Base-by-base conservation (phyloP, 768 basidiomycete genomes). In the Suillus americanus region DNA sequence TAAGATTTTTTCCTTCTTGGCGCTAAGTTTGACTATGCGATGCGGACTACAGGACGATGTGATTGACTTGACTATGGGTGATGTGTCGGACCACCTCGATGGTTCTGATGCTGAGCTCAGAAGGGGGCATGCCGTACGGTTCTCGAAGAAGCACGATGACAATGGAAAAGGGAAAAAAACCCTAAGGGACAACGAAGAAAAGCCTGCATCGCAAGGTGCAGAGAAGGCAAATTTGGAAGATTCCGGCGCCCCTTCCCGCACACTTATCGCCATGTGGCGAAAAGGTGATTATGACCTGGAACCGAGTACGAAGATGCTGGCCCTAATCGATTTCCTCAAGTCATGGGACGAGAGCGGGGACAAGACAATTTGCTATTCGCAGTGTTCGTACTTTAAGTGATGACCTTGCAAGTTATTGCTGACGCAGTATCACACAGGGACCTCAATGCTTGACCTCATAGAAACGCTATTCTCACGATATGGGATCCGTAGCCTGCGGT, bases 341-440 rank as follows among this genome's bases (percentile, higher is more conserved):
- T 79, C 87, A 63, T 87, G 85, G 84, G 85, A 87, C 16, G 66
- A 69, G 10, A 80, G 79, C 5, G 88, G 87, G 0, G 89, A 91
- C 71, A 91, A 91, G 79, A 85, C 84, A 5, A 90, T 91, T 40
- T 80, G 83, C 48, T 91, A 87, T 73, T 89, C 88, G 6, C 89
- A 91, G 72, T 91, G 89, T 89, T 64, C 59, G 65, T 59, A 38
- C 10, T 20, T 28, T 57, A 4, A 25, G 38, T 16, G 14, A 38
- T 4, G 16, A 10, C n/a, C 13, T 23, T 37, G 10, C 43, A 12
- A 45, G 23, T 30, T 25, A 30, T 37, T 23, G 51, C 9, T 59
- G 38, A 59, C 38, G 13, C 5, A 28, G 37, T 46, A 18, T 25
- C 40, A 5, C 61, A 61, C 62, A 90, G 89, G 89, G 89, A 91